Conservation (phyloP, 83 land plant genomes). For the Picea abies region DNA sequence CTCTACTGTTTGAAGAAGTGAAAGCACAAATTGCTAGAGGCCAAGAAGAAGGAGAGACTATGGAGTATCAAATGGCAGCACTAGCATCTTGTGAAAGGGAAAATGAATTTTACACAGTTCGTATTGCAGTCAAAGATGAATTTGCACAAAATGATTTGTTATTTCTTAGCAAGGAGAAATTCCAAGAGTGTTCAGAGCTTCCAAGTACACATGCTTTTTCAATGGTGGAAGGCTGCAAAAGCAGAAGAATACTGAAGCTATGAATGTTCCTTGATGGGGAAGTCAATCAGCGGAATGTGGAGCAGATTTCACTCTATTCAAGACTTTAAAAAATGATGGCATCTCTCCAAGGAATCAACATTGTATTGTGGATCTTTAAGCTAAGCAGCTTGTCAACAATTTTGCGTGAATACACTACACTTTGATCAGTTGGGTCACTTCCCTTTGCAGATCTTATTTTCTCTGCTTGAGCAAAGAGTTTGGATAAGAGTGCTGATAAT, state of each 20-base stretch:
- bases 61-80: slow-evolving; percentile 46
- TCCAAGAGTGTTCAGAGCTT: slow-evolving; percentile 39
- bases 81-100: slow-evolving; percentile 51
- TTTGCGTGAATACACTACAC: slow-evolving; percentile 76
- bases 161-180: slow-evolving; percentile 67
- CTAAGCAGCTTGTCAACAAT: slow-evolving; percentile 93
- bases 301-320: slow-evolving; percentile 23
- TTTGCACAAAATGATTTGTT: slow-evolving; percentile 76
- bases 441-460: slow-evolving; percentile 85
- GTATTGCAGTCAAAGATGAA: slow-evolving; percentile 40
- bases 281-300: slow-evolving; percentile 19
- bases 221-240: slow-evolving; percentile 69
- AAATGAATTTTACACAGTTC: slow-evolving; percentile 65
- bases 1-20: slow-evolving; percentile 91
- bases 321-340: slow-evolving; percentile 49
- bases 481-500: slow-evolving; percentile 22
- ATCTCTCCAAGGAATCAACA: slow-evolving; percentile 36
- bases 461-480: slow-evolving; percentile 30
- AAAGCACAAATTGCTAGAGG: slow-evolving; percentile 87
- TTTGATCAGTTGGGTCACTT: slow-evolving; percentile 66
- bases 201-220: slow-evolving; percentile 86
- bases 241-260: slow-evolving; percentile 41
- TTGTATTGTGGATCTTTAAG: slow-evolving; percentile 66
- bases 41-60: slow-evolving; percentile 64
- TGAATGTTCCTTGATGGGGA: slow-evolving; percentile 66